Percentiles rank a stretch among this genome's conserved stretches.
Evolutionary conservation across 257 asterid species (phyloP).

Genomic region (Nicotiana paniculata): DNA sequence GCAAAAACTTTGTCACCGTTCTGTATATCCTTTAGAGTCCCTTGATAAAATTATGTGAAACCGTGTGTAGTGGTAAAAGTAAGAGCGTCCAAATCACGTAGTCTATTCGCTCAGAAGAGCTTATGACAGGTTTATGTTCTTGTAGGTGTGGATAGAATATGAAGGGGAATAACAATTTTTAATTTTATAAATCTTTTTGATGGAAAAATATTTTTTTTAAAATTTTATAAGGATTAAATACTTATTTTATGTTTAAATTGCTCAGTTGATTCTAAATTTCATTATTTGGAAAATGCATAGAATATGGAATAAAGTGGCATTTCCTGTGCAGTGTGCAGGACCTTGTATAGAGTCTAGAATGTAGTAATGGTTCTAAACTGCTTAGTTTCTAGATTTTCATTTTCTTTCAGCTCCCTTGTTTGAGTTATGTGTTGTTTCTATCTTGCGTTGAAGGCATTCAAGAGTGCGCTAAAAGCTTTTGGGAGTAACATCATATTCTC

Average conservation of each 20-base stretch:
- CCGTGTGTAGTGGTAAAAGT: not conserved
- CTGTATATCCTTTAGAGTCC: not conserved
- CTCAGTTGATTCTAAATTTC: not conserved
- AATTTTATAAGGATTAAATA: not conserved
- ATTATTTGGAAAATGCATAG: not conserved
- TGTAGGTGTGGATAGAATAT: not conserved
- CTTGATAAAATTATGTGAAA: not conserved
- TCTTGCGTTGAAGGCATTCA: conserved; percentile 43
- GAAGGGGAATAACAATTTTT: not conserved
- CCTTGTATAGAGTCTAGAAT: not conserved
- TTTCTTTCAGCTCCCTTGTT: not conserved
- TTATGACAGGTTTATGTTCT: not conserved
- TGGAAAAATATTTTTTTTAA: not conserved
- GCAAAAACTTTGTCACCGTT: not conserved
- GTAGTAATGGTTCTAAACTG: not conserved
- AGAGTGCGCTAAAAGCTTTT: conserved; percentile 44
- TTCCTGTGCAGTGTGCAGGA: not conserved
- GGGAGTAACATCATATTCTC: conserved; percentile 97
- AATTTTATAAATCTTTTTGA: not conserved
- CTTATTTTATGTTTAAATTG: not conserved
- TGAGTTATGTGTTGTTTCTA: conserved; percentile 10
- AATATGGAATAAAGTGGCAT: not conserved
- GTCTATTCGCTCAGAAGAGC: not conserved
- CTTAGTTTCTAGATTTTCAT: not conserved
- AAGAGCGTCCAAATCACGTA: not conserved